Evolutionary conservation across 805 yeast genomes (phyloP).

Genomic region (Candida nitratophila): DNA sequence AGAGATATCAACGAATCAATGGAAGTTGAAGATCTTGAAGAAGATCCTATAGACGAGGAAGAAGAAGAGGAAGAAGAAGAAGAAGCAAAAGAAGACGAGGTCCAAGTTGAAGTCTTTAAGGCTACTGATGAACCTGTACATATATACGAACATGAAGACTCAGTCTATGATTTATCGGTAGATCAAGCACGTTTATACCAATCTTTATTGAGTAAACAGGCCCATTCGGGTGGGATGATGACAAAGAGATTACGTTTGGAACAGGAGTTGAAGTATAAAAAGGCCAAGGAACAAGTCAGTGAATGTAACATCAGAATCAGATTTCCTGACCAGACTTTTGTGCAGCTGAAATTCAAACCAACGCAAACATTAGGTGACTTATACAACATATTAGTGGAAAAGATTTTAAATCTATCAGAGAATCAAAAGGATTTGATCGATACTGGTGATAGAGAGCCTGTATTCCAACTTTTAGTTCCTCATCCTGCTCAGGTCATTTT

Average conservation of each 20-base stretch:
- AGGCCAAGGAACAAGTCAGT: constrained; percentile 11
- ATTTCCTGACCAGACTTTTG: constrained; percentile 48
- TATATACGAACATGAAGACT: constrained; percentile 22
- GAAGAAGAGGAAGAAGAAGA: constrained; percentile 1
- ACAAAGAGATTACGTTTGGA: constrained; percentile 27
- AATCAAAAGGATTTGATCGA: constrained; percentile 23
- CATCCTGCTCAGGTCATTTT: constrained; percentile 38
- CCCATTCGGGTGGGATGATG: constrained; percentile 30
- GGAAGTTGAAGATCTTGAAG: not conserved
- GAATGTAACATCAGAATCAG: constrained; percentile 41
- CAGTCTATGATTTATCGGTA: constrained; percentile 38
- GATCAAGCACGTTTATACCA: constrained; percentile 51
- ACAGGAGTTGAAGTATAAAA: constrained; percentile 18
- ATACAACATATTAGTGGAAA: constrained; percentile 12
- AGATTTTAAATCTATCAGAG: constrained; percentile 24
- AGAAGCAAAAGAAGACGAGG: constrained; percentile 1
- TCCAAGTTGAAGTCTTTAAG: constrained; percentile 13
- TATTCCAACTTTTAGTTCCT: constrained; percentile 32
- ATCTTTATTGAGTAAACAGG: constrained; percentile 35
- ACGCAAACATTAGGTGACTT: constrained; percentile 28
- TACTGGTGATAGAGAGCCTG: constrained; percentile 12
- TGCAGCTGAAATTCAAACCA: constrained; percentile 45
- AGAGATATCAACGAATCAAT: not conserved
- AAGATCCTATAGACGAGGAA: not conserved
- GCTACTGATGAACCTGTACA: constrained; percentile 7